Conservation (phyloP, 73 alveolate species). For the Paramecium octaurelia region DNA sequence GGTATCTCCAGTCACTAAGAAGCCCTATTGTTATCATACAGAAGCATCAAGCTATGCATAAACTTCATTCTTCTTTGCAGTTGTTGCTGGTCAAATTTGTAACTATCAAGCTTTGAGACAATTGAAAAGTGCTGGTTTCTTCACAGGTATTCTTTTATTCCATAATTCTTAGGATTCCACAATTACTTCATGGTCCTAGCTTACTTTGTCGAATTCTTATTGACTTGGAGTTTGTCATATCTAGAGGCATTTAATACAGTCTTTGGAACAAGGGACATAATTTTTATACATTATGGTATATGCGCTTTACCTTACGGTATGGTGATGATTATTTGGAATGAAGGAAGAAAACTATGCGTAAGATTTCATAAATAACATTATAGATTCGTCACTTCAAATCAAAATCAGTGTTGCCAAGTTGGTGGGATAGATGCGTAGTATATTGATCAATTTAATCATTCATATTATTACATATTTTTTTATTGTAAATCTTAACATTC, state of each 20-base stretch:
- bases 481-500: not conserved
- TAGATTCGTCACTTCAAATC: conserved; percentile 50
- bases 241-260: conserved; percentile 67
- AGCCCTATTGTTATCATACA: conserved; percentile 78
- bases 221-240: conserved; percentile 62
- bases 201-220: conserved; percentile 68
- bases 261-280: conserved; percentile 75
- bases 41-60: conserved; percentile 94
- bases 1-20: conserved; percentile 21
- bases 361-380: not conserved
- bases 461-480: not conserved
- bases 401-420: not conserved
- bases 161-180: conserved; percentile 64
- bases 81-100: conserved; percentile 81
- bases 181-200: conserved; percentile 65
- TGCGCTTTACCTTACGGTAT: conserved; percentile 76
- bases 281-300: conserved; percentile 70
- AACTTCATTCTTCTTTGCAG: conserved; percentile 86
- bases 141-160: not conserved
- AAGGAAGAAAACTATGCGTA: conserved; percentile 70
- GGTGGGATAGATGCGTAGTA: conserved; percentile 51
- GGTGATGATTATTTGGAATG: conserved; percentile 73
- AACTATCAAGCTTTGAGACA: conserved; percentile 86
- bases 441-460: not conserved
- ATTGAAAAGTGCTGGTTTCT: conserved; percentile 47